Base-by-base conservation (phyloP, 2,329 filamentous ascomycete species). In the Monosporascus sp. region DNA sequence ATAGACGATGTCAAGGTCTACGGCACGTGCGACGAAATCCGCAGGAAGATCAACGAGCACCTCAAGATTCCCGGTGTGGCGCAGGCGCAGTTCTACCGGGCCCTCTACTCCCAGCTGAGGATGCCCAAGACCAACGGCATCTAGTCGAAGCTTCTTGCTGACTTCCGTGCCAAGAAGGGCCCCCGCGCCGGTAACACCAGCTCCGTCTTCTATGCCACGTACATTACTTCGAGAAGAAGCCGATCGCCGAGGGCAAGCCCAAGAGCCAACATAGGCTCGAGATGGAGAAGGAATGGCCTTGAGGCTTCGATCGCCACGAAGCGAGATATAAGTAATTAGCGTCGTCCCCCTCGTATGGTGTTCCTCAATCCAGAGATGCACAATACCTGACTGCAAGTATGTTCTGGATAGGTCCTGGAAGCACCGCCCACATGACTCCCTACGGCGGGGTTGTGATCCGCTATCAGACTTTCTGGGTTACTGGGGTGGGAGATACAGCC, bases 11-110 rank as follows among this genome's bases (percentile, higher is more conserved):
- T 84, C 5, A 62, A 66, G 0, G 68, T 84, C 9, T 84, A 71
- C 62, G 81, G 85, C 57, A 79, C 75, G 5, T 85, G 82, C 67
- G 78, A 85, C 62, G 78, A 80, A 52, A 63, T 85, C 26, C 76
- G 82, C 31, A 71, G 67, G 56, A 85, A 84, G 68, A 82, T 85
- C 64, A 73, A 71, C 45, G 73, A 73, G 2, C 71, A 79, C 57
- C 69, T 85, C n/a, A 70, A 75, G 47, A 66, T 57, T 51, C 67
- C 73, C 0, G 71, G 70, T 31, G 64, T 81, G 45, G 81, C 76
- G 0, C 74, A 79, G 62, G 78, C 81, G 0, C 69, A 68, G 17
- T 79, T 85, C 64, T 67, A 64, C 50, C 68, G 71, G 27, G 76
- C 75, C 44, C 68, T 76, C 8, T 75, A 71, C 56, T 59, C 66